phyloP scores from a whole-genome alignment of 495 filamentous ascomycete species.

The Lindgomyces ingoldianus region DNA sequence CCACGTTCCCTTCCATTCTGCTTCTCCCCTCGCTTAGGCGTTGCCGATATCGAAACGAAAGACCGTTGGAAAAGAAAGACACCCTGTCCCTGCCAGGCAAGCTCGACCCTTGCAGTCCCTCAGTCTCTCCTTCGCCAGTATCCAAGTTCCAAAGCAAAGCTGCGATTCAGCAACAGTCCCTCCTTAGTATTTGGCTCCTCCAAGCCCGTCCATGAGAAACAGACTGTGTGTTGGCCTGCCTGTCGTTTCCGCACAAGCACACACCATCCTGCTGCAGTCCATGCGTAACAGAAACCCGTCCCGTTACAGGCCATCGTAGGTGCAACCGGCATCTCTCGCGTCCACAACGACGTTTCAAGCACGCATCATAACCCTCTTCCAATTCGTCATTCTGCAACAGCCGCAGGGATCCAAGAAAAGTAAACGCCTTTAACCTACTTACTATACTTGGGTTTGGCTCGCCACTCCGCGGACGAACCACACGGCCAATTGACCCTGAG shows the following conservation, averaged over 20 bases:
- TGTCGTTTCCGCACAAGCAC: constrained; percentile 12
- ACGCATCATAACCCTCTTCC: constrained; percentile 22
- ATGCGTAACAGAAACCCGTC: constrained; percentile 27
- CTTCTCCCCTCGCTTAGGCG: constrained; percentile 9
- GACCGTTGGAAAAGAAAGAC: constrained; percentile 7
- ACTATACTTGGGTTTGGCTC: no score
- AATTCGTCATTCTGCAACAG: constrained; percentile 34
- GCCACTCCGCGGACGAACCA: no score
- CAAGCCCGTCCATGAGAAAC: neutral
- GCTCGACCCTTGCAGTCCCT: constrained; percentile 25
- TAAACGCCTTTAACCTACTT: no score
- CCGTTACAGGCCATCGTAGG: constrained; percentile 21
- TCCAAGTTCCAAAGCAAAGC: neutral
- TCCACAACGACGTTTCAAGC: constrained; percentile 30
- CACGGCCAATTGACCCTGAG: constrained; percentile 21
- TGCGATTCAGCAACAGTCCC: constrained; percentile 7
- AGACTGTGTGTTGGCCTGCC: neutral
- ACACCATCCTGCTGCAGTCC: constrained; percentile 11
- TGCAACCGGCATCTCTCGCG: constrained; percentile 14
- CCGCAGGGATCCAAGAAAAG: constrained; percentile 13
- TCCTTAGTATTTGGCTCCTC: constrained; percentile 12
- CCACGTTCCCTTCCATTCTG: neutral
- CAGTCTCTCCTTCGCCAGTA: neutral
- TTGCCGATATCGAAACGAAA: constrained; percentile 7
- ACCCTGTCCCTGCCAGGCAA: constrained; percentile 2